Percentiles rank a stretch among this genome's conserved stretches.
Evolutionary conservation across 2,329 filamentous ascomycete genomes (phyloP).

Genomic region (Malbranchea zuffiana): DNA sequence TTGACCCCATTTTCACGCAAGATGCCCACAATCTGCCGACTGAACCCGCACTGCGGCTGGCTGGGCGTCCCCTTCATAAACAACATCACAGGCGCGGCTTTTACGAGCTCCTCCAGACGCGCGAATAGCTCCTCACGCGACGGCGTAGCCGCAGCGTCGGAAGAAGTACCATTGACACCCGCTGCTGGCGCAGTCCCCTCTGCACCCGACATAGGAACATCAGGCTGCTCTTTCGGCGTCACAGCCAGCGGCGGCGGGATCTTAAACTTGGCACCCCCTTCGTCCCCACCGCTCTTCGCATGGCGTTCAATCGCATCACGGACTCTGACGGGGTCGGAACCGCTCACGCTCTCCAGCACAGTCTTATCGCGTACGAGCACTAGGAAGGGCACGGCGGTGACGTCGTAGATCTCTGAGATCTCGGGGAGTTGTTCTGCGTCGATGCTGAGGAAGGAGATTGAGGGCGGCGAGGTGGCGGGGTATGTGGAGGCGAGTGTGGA

Average conservation of each 20-base stretch:
- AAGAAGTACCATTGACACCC: slow-evolving; percentile 12
- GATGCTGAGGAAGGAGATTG: slow-evolving; percentile 74
- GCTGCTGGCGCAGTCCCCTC: slow-evolving; percentile 18
- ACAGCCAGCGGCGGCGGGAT: slow-evolving; percentile 33
- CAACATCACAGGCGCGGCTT: slow-evolving; percentile 92
- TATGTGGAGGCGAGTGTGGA: slow-evolving; percentile 78
- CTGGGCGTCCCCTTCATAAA: slow-evolving; percentile 98
- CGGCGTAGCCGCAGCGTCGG: slow-evolving; percentile 36
- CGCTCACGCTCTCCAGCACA: slow-evolving; percentile 75
- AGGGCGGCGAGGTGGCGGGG: slow-evolving; percentile 52
- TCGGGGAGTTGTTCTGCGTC: slow-evolving; percentile 93
- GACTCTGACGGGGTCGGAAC: slow-evolving; percentile 78
- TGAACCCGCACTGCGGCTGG: slow-evolving; percentile 84
- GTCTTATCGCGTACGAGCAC: slow-evolving; percentile 67
- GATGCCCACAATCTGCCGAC: slow-evolving; percentile 74
- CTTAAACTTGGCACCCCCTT: slow-evolving; percentile 26
- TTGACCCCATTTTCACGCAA: slow-evolving; percentile 82
- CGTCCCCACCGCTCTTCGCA: slow-evolving; percentile 40
- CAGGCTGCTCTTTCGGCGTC: slow-evolving; percentile 26
- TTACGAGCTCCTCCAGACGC: slow-evolving; percentile 72
- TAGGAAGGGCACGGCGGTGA: slow-evolving; percentile 86
- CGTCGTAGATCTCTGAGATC: slow-evolving; percentile 83
- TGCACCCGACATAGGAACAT: slow-evolving; percentile 20
- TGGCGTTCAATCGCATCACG: slow-evolving; percentile 76
- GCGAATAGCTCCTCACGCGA: slow-evolving; percentile 76